Evolutionary conservation across 2,329 filamentous ascomycete genomes (phyloP).

Genomic region (Colletotrichum nymphaeae): DNA sequence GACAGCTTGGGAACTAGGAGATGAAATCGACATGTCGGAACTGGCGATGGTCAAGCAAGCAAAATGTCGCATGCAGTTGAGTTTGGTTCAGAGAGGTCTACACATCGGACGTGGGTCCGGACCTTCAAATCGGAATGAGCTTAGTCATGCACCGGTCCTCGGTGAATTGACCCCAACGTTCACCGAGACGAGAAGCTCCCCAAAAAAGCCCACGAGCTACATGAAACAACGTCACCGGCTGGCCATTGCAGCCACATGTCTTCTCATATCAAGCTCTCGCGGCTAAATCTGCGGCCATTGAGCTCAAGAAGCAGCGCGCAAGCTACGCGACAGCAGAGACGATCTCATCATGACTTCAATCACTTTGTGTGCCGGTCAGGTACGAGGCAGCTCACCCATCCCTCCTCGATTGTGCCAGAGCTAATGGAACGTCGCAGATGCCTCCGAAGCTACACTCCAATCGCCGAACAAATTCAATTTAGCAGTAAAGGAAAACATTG

Average conservation of each 20-base stretch:
- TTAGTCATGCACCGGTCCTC: slow-evolving; percentile 15
- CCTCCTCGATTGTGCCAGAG: neutral
- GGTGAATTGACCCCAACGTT: neutral
- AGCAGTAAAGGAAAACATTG: slow-evolving; percentile 83
- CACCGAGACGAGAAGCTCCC: neutral
- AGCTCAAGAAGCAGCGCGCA: neutral
- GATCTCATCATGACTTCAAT: slow-evolving; percentile 23
- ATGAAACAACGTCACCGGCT: slow-evolving; percentile 7
- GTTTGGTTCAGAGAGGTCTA: neutral
- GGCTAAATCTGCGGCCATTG: slow-evolving; percentile 17
- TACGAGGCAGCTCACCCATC: neutral
- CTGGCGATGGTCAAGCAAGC: neutral
- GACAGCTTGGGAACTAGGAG: too few species aligned
- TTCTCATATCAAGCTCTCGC: slow-evolving; percentile 33
- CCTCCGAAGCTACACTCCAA: neutral
- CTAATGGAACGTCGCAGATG: neutral
- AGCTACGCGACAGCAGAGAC: neutral
- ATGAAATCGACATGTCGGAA: too few species aligned
- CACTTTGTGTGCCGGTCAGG: slow-evolving; percentile 32
- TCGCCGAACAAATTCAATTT: slow-evolving; percentile 53
- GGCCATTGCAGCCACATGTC: slow-evolving; percentile 32
- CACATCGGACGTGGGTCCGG: neutral
- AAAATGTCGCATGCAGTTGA: neutral
- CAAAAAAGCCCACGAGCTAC: neutral
- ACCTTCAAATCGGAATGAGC: neutral